These are phyloP conservation scores for Alternaria triticina DNA, from an alignment of 2,329 filamentous ascomycete genomes.

Conservation along the genomic window DNA sequence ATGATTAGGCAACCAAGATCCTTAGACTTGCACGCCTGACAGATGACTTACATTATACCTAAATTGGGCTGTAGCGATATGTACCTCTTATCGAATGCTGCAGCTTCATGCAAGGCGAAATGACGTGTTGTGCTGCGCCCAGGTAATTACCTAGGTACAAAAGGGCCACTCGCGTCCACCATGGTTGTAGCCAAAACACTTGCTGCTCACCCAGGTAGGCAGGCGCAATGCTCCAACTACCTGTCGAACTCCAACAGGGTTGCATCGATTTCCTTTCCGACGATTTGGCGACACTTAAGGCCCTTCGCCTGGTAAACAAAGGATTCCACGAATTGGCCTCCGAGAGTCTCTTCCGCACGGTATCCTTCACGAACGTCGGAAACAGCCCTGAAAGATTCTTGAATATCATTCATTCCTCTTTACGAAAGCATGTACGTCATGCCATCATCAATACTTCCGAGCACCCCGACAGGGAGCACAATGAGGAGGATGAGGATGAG, in stretches of 20 bases:
- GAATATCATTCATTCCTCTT: neutral
- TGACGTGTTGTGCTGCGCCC: neutral
- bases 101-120: neutral
- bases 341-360: neutral
- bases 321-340: neutral
- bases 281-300: neutral
- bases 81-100: neutral
- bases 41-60: neutral
- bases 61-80: neutral
- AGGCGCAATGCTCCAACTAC: neutral
- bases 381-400: neutral
- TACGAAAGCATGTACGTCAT: neutral
- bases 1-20: neutral
- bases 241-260: neutral
- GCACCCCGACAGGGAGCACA: neutral
- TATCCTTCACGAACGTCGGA: neutral
- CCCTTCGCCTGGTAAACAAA: neutral
- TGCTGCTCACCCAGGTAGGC: neutral
- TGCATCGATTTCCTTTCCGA: neutral
- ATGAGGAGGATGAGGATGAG: neutral
- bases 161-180: conserved; percentile 3
- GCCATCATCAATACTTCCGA: neutral
- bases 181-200: neutral
- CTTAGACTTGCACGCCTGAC: neutral
- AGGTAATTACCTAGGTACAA: neutral